Evolutionary conservation across 192 early-diverging fungal genomes (phyloP).

Genomic region (Coemansia sp.): DNA sequence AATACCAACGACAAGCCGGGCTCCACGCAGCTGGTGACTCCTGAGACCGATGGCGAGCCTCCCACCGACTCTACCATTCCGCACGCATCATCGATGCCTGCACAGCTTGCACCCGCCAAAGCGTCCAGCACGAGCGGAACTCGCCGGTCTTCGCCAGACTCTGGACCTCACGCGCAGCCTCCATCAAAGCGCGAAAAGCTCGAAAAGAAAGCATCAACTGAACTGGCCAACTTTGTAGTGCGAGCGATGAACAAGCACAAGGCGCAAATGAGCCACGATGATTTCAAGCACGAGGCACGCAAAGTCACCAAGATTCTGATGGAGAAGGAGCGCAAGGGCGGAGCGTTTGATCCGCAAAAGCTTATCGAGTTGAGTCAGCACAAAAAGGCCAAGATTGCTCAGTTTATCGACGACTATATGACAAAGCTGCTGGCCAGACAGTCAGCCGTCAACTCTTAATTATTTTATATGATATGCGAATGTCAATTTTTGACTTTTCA

Average conservation of each 20-base stretch:
- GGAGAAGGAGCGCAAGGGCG: constrained; percentile 55
- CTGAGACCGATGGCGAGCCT: constrained; percentile 44
- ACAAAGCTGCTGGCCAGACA: constrained; percentile 10
- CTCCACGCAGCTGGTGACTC: constrained; percentile 33
- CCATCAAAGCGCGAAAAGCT: constrained; percentile 40
- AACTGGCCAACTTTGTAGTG: constrained; percentile 53
- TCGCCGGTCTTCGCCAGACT: constrained; percentile 17
- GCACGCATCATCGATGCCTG: neutral
- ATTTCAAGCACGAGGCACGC: constrained; percentile 55
- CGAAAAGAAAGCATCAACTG: constrained; percentile 42
- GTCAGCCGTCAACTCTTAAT: neutral
- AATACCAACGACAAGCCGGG: neutral
- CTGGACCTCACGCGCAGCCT: neutral
- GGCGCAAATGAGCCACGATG: constrained; percentile 39
- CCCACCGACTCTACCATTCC: neutral
- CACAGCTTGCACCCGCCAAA: neutral
- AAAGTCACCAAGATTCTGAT: constrained; percentile 55
- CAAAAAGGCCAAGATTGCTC: constrained; percentile 52
- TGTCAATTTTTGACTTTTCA: neutral
- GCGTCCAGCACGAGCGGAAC: constrained; percentile 5
- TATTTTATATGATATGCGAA: neutral
- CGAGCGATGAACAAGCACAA: constrained; percentile 49
- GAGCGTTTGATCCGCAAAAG: constrained; percentile 38
- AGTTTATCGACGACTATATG: constrained; percentile 51
- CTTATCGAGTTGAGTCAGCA: constrained; percentile 46